phyloP scores from a whole-genome alignment of 2,329 filamentous ascomycete genomes.

The Ophiostoma pallidulum region DNA sequence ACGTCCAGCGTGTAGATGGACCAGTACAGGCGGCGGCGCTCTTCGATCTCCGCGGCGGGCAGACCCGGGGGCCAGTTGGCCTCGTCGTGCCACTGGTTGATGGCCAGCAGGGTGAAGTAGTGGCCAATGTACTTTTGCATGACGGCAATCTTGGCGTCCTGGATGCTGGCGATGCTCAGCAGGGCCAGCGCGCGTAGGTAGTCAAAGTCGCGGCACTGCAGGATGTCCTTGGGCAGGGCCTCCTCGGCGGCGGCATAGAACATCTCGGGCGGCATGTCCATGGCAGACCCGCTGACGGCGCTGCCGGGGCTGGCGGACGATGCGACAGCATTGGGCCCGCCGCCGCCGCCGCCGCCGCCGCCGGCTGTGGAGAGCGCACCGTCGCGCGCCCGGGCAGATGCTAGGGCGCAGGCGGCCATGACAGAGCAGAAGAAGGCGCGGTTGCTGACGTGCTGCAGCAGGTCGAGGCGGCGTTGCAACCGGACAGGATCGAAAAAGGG shows the following conservation, averaged over 20 bases:
- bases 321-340: background rate
- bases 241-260: conserved; percentile 20
- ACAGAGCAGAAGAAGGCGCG: conserved; percentile 20
- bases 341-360: background rate
- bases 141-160: conserved; percentile 19
- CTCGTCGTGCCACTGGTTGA: conserved; percentile 22
- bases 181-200: conserved; percentile 18
- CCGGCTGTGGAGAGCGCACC: conserved; percentile 11
- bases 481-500: conserved; percentile 19
- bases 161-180: conserved; percentile 19
- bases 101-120: conserved; percentile 20
- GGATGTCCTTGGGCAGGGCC: conserved; percentile 17
- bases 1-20: conserved; percentile 49
- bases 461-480: conserved; percentile 15
- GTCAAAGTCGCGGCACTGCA: conserved; percentile 20
- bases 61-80: conserved; percentile 18
- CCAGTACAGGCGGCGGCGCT: conserved; percentile 34
- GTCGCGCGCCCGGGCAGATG: conserved; percentile 18
- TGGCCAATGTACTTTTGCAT: conserved; percentile 22
- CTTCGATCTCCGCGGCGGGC: conserved; percentile 15
- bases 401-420: conserved; percentile 20
- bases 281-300: background rate
- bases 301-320: conserved; percentile 3
- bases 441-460: conserved; percentile 18
- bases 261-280: conserved; percentile 17